phyloP scores from a whole-genome alignment of 192 early-diverging fungal species.

The Geranomyces variabilis region DNA sequence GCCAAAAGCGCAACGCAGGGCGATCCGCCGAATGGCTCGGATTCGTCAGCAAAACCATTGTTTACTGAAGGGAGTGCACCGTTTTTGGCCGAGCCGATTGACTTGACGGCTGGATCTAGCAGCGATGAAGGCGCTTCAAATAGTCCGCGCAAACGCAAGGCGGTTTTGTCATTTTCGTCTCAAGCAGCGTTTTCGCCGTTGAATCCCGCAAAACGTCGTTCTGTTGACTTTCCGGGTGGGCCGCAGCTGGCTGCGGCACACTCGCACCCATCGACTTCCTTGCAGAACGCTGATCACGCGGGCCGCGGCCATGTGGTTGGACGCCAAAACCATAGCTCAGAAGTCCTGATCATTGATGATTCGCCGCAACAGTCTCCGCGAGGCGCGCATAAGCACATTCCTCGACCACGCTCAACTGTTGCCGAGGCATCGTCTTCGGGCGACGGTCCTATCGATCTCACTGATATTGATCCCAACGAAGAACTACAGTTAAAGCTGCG shows the following conservation, averaged over 20 bases:
- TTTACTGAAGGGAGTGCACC: neutral
- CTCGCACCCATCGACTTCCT: neutral
- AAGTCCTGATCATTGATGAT: slow-evolving; percentile 1
- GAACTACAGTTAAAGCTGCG: slow-evolving; percentile 23
- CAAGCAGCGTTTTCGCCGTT: neutral
- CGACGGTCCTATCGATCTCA: slow-evolving; percentile 38
- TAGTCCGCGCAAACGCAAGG: slow-evolving; percentile 7
- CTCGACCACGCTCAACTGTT: neutral
- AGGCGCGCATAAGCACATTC: neutral
- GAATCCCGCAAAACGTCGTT: neutral
- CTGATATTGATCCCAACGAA: slow-evolving; percentile 33
- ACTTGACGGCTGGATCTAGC: slow-evolving; percentile 5
- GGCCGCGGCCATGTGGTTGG: neutral
- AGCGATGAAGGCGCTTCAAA: neutral
- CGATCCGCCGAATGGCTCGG: neutral
- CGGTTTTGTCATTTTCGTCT: neutral
- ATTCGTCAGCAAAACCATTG: too few relatives aligned
- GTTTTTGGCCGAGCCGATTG: neutral
- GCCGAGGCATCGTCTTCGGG: neutral
- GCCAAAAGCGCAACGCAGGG: neutral
- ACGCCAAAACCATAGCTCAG: neutral
- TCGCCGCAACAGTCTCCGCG: neutral
- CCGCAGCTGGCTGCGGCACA: too few relatives aligned
- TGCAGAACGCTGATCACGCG: neutral
- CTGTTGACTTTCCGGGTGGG: neutral